A percentile compares a stretch with the other conserved stretches of the same genome.
phyloP scores from a whole-genome alignment of 345 rosid genomes.

The Balakata baccata region DNA sequence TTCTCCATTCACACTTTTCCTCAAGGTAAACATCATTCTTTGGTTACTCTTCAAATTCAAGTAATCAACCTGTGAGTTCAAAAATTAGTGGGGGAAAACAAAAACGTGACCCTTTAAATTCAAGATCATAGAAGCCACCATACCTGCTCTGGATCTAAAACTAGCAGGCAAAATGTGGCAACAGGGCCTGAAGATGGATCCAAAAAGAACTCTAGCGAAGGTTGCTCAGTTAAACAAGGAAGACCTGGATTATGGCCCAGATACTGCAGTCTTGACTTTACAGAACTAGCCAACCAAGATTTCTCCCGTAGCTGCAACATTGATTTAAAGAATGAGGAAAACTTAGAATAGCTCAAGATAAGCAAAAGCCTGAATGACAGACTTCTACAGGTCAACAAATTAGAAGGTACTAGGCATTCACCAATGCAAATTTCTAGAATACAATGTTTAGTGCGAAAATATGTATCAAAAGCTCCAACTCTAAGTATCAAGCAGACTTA shows the following conservation, averaged over 20 bases:
- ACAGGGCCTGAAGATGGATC: constrained; percentile 72
- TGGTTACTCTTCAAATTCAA: constrained; percentile 76
- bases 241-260: constrained; percentile 61
- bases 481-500: not conserved
- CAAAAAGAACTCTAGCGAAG: constrained; percentile 31
- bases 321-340: constrained; percentile 2
- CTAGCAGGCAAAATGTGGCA: constrained; percentile 55
- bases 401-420: not conserved
- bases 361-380: not conserved
- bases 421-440: not conserved
- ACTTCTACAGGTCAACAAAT: not conserved
- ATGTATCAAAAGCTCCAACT: not conserved
- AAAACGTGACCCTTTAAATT: not conserved
- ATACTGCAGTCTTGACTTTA: constrained; percentile 62
- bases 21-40: constrained; percentile 54
- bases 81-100: not conserved
- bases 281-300: constrained; percentile 72
- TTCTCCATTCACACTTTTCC: constrained; percentile 35
- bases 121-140: constrained; percentile 6
- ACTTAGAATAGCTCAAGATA: constrained; percentile 12
- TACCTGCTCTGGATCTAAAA: constrained; percentile 86
- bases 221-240: constrained; percentile 47
- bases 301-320: constrained; percentile 67
- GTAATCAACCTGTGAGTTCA: constrained; percentile 68
- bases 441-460: not conserved